These are phyloP conservation scores for Pseudogymnoascus sp. DNA, from an alignment of 2,329 filamentous ascomycete genomes.

Conservation along the genomic window DNA sequence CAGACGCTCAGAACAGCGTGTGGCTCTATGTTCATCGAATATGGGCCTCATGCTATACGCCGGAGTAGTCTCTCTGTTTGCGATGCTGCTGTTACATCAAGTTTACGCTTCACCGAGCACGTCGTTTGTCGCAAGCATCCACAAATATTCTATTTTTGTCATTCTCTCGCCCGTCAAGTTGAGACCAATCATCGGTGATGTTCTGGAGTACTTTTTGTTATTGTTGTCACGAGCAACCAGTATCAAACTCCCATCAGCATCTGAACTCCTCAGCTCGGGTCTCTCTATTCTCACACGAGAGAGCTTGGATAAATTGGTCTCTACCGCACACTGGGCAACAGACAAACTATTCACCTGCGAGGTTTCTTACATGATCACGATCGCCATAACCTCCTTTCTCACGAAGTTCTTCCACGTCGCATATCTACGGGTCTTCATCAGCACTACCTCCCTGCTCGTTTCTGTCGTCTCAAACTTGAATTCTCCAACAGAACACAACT, in stretches of 20 bases:
- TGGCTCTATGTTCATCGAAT: background rate
- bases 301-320: background rate
- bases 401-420: background rate
- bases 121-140: background rate
- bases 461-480: background rate
- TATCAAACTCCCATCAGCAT: background rate
- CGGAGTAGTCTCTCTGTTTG: background rate
- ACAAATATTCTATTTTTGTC: background rate
- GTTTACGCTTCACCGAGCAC: background rate
- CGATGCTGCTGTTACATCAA: background rate
- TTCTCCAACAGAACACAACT: background rate
- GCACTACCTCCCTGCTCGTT: background rate
- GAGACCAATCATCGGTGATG: background rate
- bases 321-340: background rate
- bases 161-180: background rate
- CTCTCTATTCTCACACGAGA: background rate
- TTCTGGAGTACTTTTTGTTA: background rate
- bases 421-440: background rate
- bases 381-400: background rate
- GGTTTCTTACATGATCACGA: background rate
- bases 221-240: background rate
- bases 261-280: background rate
- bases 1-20: background rate
- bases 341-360: background rate
- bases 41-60: constrained; percentile 2